Evolutionary conservation across 148 eudicot species (phyloP), one percentile per base, ranked within the genome.

Genomic region (Pharnaceum exiguum): DNA sequence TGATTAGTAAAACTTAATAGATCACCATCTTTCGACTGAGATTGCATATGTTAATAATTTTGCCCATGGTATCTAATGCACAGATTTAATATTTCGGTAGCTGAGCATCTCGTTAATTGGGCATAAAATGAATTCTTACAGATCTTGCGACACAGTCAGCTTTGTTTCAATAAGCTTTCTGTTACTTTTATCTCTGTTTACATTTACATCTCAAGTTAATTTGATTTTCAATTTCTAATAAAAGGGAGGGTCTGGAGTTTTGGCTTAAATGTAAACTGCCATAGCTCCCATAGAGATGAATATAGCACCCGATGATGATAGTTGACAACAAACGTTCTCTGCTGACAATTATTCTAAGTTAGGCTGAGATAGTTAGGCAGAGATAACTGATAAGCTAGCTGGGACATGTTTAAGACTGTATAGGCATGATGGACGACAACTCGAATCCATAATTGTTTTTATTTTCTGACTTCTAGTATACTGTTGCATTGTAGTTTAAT

Each of bases 1-100:
- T 26, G 62, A 69, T 62, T 70, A 32, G 57, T 24, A 10, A 55
- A 36, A 1, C 12, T 24, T 31, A 11, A 31, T 15, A 5, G 24
- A 39, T 70, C 69, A 70, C 74, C 69, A 70, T 70, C 74, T 70
- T 70, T 70, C 74, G 74, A 51, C 69, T 70, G 74, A 70, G 74
- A 63, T 63, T 70, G 74, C 74, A 43, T 15, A 16, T 25, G 35
- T 1, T 19, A 22, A 33, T 1, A 33, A 1, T 45, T 18, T 53
- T 39, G 74, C 69, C 74, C 49, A 46, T 36, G 69, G 74, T 70
- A 70, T 70, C 74, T 70, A 65, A 60, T 57, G 59, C 69, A 45
- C 24, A 37, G 67, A 57, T 40, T 69, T 70, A 2, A 27, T 5
- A 19, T 3, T 17, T 19, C 16, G 7, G 29, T 50, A 42, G 62